These are phyloP conservation scores for Erucastrum elatum DNA, from an alignment of 345 rosid species.

Conservation along the genomic window DNA sequence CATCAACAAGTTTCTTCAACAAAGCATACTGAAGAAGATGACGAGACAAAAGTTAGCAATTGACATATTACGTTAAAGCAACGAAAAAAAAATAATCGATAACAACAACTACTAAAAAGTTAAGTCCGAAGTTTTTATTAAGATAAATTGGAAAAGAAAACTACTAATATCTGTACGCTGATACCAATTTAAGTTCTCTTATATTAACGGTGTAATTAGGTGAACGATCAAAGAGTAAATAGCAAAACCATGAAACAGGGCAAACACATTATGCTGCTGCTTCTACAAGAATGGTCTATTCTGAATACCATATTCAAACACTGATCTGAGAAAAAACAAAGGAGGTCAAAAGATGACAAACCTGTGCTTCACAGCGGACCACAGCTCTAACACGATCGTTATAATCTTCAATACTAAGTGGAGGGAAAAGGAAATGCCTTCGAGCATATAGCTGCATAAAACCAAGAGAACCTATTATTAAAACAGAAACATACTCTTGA, in stretches of 20 bases:
- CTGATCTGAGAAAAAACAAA: not conserved
- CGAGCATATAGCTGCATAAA: conserved; percentile 76
- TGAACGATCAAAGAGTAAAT: not conserved
- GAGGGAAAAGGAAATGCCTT: conserved; percentile 84
- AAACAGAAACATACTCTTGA: no score
- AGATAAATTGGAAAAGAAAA: not conserved
- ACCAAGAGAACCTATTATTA: no score
- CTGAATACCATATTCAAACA: not conserved
- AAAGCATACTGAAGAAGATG: conserved; percentile 61
- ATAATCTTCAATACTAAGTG: conserved; percentile 70
- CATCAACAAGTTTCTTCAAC: conserved; percentile 70
- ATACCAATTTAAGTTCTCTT: not conserved
- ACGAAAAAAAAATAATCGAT: not conserved
- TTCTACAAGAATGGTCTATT: not conserved
- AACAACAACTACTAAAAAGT: not conserved
- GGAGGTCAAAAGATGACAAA: conserved; percentile 25
- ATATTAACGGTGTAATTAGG: not conserved
- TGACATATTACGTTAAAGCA: not conserved
- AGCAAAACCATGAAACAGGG: not conserved
- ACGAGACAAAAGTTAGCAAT: not conserved
- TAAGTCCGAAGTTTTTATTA: not conserved
- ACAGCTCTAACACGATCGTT: conserved; percentile 78
- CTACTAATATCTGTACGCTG: not conserved
- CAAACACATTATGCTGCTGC: not conserved
- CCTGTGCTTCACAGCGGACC: conserved; percentile 91